Evolutionary conservation across 768 basidiomycete species (phyloP), one percentile per base, ranked within the genome.

Genomic region (Russula vinacea): DNA sequence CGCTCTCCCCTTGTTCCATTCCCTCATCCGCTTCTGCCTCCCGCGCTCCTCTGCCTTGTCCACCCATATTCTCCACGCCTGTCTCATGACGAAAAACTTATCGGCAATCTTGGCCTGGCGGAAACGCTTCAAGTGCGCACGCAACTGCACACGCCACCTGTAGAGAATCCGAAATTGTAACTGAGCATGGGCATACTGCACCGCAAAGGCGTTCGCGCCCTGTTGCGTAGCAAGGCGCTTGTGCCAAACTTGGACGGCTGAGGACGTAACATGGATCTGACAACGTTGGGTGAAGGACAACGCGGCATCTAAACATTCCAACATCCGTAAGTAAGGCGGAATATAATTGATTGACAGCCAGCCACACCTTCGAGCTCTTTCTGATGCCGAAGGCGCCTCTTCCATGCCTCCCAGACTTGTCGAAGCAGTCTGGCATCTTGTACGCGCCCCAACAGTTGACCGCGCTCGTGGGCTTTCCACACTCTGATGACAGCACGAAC

Each of bases 391-490:
- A 85, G 67, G 22, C 77, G 78, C 56, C 70, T 72, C 63, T 74
- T 76, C 89, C 88, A 90, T 17, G 77, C 70, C 19, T 71, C 69
- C 80, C 83, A 84, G 1, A 76, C 74, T 47, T 73, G 73, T 67
- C 79, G 81, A 51, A 82, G 58, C 9, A 85, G 68, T 39, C 83
- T 78, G 22, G 77, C 65, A 5, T 75, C 72, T 58, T 77, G 80
- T 40, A 85, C 82, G 52, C 81, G 79, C 62, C 82, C 82, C 13
- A 90, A 76, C 33, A 85, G 76, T 56, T 74, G 77, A 35, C 85
- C 86, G 10, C 85, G 81, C 69, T 87, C 87, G 44, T 81, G 82
- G 24, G 88, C 85, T 68, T 81, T 86, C 88, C 88, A 88, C 4
- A 89, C 81, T 53, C 84, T 78, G 69, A 79, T 74, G 52, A 87